Percentiles rank a stretch among this genome's conserved stretches.
Conservation (phyloP, 257 asterid species). For the Petunia axillaris region DNA sequence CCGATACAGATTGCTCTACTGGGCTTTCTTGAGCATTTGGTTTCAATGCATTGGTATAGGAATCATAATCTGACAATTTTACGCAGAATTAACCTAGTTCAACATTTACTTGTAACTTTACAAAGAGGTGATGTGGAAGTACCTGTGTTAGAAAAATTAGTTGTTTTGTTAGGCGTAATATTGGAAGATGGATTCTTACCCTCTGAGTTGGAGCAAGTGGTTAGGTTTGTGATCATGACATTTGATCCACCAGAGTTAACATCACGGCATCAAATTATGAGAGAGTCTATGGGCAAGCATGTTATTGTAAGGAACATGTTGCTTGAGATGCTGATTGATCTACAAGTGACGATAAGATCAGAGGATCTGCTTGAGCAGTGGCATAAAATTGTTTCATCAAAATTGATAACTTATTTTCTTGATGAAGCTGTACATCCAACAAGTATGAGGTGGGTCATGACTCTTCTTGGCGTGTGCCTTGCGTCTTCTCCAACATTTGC, state of each 20-base stretch:
- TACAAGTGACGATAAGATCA: conserved; percentile 90
- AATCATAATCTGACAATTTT: conserved; percentile 95
- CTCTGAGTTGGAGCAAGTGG: conserved; percentile 95
- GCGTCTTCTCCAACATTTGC: conserved; percentile 94
- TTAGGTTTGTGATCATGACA: conserved; percentile 95
- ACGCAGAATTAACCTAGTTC: conserved; percentile 96
- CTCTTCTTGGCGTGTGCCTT: conserved; percentile 97
- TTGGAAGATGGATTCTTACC: conserved; percentile 97
- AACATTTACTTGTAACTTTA: conserved; percentile 90
- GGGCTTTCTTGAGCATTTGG: conserved; percentile 97
- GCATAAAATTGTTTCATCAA: conserved; percentile 98
- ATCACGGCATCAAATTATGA: conserved; percentile 61
- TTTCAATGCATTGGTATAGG: conserved; percentile 99
- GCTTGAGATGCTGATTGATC: conserved; percentile 98
- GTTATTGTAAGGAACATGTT: conserved; percentile 96
- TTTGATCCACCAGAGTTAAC: conserved; percentile 89
- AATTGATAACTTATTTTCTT: conserved; percentile 83
- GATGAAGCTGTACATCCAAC: conserved; percentile 99
- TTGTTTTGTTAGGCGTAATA: conserved; percentile 87
- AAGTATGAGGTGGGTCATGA: conserved; percentile 99
- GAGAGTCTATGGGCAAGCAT: conserved; percentile 98
- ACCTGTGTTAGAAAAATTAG: conserved; percentile 88
- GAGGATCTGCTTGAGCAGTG: conserved; percentile 99
- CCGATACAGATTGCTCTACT: conserved; percentile 85
- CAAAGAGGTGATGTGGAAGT: conserved; percentile 99